These are phyloP conservation scores for Septoria linicola DNA, from an alignment of 2,329 filamentous ascomycete genomes.

Conservation along the genomic window DNA sequence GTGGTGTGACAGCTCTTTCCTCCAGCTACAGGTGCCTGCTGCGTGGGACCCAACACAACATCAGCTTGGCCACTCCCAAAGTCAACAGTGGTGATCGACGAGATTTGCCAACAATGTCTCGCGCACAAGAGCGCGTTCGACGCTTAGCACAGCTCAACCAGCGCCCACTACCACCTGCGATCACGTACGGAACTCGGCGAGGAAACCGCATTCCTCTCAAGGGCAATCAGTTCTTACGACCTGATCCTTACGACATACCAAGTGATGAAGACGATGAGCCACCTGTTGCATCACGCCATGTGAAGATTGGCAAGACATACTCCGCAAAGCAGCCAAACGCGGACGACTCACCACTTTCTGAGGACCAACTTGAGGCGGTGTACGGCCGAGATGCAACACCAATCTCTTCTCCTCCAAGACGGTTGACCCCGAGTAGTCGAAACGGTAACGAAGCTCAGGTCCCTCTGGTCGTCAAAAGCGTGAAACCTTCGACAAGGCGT, in stretches of 20 bases:
- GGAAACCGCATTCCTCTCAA: slow-evolving; percentile 26
- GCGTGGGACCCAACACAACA: no score
- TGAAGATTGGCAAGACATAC: neutral
- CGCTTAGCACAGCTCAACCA: neutral
- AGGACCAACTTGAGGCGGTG: slow-evolving; percentile 27
- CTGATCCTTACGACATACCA: slow-evolving; percentile 20
- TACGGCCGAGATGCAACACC: slow-evolving; percentile 21
- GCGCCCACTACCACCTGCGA: neutral
- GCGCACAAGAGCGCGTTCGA: neutral
- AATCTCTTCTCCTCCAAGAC: slow-evolving; percentile 7
- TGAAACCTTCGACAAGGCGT: neutral
- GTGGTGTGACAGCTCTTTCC: neutral
- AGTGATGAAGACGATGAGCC: slow-evolving; percentile 14
- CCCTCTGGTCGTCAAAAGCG: neutral
- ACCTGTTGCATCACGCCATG: neutral
- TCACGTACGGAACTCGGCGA: slow-evolving; percentile 27
- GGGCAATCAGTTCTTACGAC: slow-evolving; percentile 20
- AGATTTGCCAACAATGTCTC: neutral
- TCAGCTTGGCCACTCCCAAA: no score
- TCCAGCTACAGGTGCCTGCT: neutral
- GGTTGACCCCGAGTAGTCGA: neutral
- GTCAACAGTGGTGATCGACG: neutral
- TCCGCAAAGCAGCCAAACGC: slow-evolving; percentile 18
- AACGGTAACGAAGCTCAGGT: neutral
- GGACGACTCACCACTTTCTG: slow-evolving; percentile 35